phyloP scores from a whole-genome alignment of 176 grass and related monocot species.

The Rhynchospora breviuscula region DNA sequence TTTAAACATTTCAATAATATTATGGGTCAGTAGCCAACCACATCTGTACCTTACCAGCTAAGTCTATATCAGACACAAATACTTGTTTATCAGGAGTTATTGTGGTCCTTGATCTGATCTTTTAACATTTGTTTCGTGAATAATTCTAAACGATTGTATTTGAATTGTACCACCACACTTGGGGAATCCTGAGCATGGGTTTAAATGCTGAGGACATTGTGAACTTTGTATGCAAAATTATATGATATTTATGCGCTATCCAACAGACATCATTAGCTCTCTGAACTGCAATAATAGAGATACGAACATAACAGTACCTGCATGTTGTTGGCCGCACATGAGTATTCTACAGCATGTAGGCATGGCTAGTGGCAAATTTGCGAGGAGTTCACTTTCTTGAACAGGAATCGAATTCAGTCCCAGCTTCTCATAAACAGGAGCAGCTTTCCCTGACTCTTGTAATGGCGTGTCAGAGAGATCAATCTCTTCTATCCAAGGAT shows the following conservation, averaged over 20 bases:
- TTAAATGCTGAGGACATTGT: no score
- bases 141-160: background rate
- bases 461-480: constrained; percentile 76
- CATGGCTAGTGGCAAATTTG: constrained; percentile 52
- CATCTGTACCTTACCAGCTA: background rate
- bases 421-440: constrained; percentile 75
- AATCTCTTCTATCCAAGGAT: constrained; percentile 98
- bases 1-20: no score
- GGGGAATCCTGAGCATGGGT: no score
- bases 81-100: background rate
- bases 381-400: constrained; percentile 50
- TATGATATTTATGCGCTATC: no score
- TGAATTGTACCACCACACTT: background rate
- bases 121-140: background rate
- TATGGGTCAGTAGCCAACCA: background rate
- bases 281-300: no score
- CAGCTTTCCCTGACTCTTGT: constrained; percentile 54
- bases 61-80: background rate
- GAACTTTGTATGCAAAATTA: background rate
- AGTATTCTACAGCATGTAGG: constrained; percentile 65
- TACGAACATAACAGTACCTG: constrained; percentile 34
- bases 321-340: constrained; percentile 55
- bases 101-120: background rate
- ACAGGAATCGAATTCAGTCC: constrained; percentile 61
- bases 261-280: no score